Evolutionary conservation across 2,329 filamentous ascomycete species (phyloP), one percentile per base, ranked within the genome.

Genomic region (Neoscytalidium dimidiatum): DNA sequence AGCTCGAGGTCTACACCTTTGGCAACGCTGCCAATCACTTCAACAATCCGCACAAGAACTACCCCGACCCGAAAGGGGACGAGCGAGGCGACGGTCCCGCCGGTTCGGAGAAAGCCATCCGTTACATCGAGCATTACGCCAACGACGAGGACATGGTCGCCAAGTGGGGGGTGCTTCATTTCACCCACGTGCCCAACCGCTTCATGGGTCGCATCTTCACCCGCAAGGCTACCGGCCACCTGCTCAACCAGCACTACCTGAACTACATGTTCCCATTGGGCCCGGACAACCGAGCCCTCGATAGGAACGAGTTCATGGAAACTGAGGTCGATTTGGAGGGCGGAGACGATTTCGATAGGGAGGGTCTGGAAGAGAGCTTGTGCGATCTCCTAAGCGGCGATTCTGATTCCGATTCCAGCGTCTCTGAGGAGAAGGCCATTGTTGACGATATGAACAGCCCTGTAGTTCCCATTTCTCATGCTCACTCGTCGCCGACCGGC

Each of bases 21-120:
- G 91, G 90, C 29, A 90, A 87, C 65, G 91, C 90, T 0, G 89
- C 91, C 0, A 92, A 92, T 71, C 90, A 94, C 74, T 94, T 92
- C 80, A 93, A 93, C 75, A 92, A 92, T 68, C 91, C 91, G 0
- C 84, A 86, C 68, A 62, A 66, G 19, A 64, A 56, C 51, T 53
- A 41, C 29, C 21, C 33, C 28, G 21, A 29, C 17, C 1, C 13
- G 7, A 46, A 28, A 26, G 21, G 43, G 7, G 56, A 19, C 28
- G 33, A 49, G 43, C 28, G 28, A 57, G 57, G 21, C 41, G 23
- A 23, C 13, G 82, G 67, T 78, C 81, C 44, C 9, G 29, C n/a
- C 4, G 14, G 26, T 29, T 65, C 66, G n/a, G 61, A 67, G 33
- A 71, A 72, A 44, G 85, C 85, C 2, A 88, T 94, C 60, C 83